Evolutionary conservation across 257 asterid genomes (phyloP).

Genomic region (Solanum phureja): DNA sequence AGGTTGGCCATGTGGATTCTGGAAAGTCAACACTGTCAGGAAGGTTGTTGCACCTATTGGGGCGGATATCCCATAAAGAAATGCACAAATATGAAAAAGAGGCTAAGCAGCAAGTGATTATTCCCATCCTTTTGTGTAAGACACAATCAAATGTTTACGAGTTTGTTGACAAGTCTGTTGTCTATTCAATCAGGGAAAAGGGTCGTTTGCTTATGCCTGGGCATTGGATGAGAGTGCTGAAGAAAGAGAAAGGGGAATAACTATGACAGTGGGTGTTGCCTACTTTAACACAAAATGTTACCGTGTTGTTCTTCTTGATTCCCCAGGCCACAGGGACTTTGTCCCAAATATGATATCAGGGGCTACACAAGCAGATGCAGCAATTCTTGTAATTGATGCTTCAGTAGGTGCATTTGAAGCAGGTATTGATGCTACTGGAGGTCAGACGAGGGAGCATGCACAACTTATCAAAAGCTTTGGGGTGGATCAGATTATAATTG

Average conservation of each 20-base stretch:
- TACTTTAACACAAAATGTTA: conserved; percentile 62
- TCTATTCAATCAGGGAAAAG: conserved; percentile 71
- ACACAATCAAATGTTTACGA: neutral
- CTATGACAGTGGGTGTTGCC: conserved; percentile 96
- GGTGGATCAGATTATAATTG: conserved; percentile 79
- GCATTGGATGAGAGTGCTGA: conserved; percentile 97
- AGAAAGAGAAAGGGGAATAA: conserved; percentile 98
- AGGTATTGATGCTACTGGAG: conserved; percentile 72
- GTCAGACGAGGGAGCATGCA: conserved; percentile 94
- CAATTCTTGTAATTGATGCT: conserved; percentile 86
- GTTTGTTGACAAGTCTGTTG: conserved; percentile 6
- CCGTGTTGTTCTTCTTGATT: conserved; percentile 83
- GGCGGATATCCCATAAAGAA: conserved; percentile 72
- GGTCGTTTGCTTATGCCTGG: conserved; percentile 98
- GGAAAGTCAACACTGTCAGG: conserved; percentile 99
- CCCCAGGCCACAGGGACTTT: conserved; percentile 97
- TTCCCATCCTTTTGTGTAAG: neutral
- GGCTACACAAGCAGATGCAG: conserved; percentile 99
- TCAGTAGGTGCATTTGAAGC: conserved; percentile 89
- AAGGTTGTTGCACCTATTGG: conserved; percentile 81
- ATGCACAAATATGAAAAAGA: conserved; percentile 82
- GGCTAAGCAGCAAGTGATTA: conserved; percentile 68
- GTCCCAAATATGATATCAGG: conserved; percentile 99
- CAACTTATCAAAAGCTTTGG: conserved; percentile 94
- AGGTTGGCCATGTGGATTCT: conserved; percentile 99